phyloP scores from a whole-genome alignment of 2,329 filamentous ascomycete species.

The Epichloe sp. region DNA sequence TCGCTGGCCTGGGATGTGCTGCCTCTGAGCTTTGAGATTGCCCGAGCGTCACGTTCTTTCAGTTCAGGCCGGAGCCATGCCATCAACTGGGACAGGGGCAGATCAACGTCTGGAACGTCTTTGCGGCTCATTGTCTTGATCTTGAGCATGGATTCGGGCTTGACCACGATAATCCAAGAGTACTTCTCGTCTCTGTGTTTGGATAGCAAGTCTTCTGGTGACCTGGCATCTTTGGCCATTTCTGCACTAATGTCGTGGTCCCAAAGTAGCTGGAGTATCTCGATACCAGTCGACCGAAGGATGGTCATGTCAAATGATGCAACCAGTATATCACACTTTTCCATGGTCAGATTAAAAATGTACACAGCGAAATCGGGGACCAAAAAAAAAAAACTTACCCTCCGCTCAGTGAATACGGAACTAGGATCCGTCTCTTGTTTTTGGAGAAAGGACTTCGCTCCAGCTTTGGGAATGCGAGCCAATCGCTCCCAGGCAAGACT shows the following conservation, averaged over 20 bases:
- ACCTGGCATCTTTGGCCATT: slow-evolving; percentile 65
- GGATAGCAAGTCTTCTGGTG: slow-evolving; percentile 64
- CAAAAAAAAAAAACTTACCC: slow-evolving; percentile 33
- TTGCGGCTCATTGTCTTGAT: slow-evolving; percentile 66
- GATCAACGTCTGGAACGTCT: slow-evolving; percentile 62
- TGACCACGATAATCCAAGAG: slow-evolving; percentile 81
- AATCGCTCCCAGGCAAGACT: slow-evolving; percentile 81
- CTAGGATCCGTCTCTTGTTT: slow-evolving; percentile 51
- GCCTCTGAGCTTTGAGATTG: slow-evolving; percentile 31
- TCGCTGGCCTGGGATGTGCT: slow-evolving; percentile 18
- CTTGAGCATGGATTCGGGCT: slow-evolving; percentile 64
- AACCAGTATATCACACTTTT: slow-evolving; percentile 73
- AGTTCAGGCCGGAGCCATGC: slow-evolving; percentile 71
- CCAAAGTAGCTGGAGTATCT: slow-evolving; percentile 70
- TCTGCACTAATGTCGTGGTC: slow-evolving; percentile 76
- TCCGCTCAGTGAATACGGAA: slow-evolving; percentile 46
- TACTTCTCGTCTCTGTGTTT: slow-evolving; percentile 67
- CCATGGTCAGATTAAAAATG: not conserved
- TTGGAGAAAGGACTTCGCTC: slow-evolving; percentile 50
- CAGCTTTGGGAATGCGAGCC: slow-evolving; percentile 47
- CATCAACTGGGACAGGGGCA: slow-evolving; percentile 60
- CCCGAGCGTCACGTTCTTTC: slow-evolving; percentile 59
- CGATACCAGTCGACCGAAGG: slow-evolving; percentile 62
- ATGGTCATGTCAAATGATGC: slow-evolving; percentile 72
- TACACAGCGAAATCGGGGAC: not conserved